Conservation (phyloP, 108 stramenopile genomes). For the Stephanodiscus triporus region DNA sequence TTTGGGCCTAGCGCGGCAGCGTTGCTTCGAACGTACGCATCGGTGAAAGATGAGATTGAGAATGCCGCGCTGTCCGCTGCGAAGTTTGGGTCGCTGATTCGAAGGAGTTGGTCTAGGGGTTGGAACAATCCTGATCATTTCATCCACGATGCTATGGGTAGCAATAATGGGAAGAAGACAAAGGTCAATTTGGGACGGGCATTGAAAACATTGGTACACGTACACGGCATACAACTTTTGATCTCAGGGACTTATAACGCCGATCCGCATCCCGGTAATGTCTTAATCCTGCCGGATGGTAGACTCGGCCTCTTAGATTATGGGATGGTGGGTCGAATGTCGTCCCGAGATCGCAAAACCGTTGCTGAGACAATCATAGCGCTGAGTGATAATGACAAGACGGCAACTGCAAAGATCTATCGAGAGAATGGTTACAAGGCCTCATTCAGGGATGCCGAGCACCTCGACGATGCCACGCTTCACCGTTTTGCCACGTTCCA, state of each 20-base stretch:
- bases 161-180: slow-evolving; percentile 8
- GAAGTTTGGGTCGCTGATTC: slow-evolving; percentile 20
- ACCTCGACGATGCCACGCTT: slow-evolving; percentile 31
- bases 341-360: slow-evolving; percentile 25
- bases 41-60: slow-evolving; percentile 26
- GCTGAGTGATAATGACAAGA: slow-evolving; percentile 33
- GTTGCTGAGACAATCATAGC: slow-evolving; percentile 47
- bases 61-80: slow-evolving; percentile 13
- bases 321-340: slow-evolving; percentile 60
- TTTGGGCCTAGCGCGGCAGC: slow-evolving; percentile 20
- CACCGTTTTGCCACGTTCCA: slow-evolving; percentile 51
- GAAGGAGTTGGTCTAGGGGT: not conserved
- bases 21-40: slow-evolving; percentile 34
- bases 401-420: slow-evolving; percentile 37
- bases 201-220: slow-evolving; percentile 62
- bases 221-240: slow-evolving; percentile 64
- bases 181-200: slow-evolving; percentile 46
- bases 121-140: slow-evolving; percentile 9
- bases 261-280: slow-evolving; percentile 71
- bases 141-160: slow-evolving; percentile 8
- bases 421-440: slow-evolving; percentile 50
- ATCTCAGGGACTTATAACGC: slow-evolving; percentile 74
- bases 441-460: slow-evolving; percentile 8
- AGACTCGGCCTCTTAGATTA: slow-evolving; percentile 81
- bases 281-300: slow-evolving; percentile 75